Conservation (phyloP, 805 yeast genomes). For the Monosporozyma solicola region DNA sequence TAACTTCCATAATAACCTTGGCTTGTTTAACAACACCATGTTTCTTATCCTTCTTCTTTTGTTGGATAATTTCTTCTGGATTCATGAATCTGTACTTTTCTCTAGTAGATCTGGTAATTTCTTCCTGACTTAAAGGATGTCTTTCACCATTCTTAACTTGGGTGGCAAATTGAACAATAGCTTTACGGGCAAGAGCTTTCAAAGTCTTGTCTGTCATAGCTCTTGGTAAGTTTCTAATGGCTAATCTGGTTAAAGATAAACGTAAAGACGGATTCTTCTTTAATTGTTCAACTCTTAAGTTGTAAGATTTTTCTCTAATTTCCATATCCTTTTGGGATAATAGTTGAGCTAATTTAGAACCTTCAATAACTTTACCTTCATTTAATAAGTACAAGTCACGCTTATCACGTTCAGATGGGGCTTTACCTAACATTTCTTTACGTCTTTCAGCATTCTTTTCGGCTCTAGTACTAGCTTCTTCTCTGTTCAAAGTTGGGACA, state of each 20-base stretch:
- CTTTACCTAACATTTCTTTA: slow-evolving; percentile 68
- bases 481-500: slow-evolving; percentile 78
- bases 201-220: slow-evolving; percentile 81
- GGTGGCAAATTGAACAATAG: slow-evolving; percentile 87
- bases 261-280: slow-evolving; percentile 86
- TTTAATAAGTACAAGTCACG: slow-evolving; percentile 79
- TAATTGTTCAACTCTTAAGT: slow-evolving; percentile 80
- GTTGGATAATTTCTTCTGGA: slow-evolving; percentile 31
- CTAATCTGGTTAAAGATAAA: slow-evolving; percentile 88
- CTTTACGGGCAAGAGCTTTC: slow-evolving; percentile 88
- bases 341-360: slow-evolving; percentile 65
- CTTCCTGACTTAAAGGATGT: slow-evolving; percentile 86
- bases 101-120: slow-evolving; percentile 66
- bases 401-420: slow-evolving; percentile 69
- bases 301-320: slow-evolving; percentile 78
- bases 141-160: slow-evolving; percentile 70
- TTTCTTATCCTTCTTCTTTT: slow-evolving; percentile 55
- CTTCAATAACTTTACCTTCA: slow-evolving; percentile 84
- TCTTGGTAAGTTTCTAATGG: slow-evolving; percentile 88
- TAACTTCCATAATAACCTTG: slow-evolving; percentile 85
- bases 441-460: slow-evolving; percentile 67
- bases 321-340: slow-evolving; percentile 70
- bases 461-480: slow-evolving; percentile 64
- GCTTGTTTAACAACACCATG: slow-evolving; percentile 91
- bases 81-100: slow-evolving; percentile 41